Conservation (phyloP, 2,329 filamentous ascomycete species). For the Cladophialophora immunda region DNA sequence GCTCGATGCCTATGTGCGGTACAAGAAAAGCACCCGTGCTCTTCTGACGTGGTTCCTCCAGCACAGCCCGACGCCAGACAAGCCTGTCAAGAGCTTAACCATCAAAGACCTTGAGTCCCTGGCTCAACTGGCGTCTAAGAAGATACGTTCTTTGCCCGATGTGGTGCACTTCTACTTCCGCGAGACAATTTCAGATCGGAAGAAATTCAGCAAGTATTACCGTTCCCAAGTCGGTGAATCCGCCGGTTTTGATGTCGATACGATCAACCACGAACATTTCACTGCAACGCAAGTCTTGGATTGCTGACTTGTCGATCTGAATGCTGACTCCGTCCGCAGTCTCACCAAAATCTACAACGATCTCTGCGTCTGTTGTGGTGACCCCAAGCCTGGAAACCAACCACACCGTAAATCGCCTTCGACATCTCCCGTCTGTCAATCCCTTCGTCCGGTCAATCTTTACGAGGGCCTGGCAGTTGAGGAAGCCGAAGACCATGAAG, state of each 20-base stretch:
- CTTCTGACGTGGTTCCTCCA: slow-evolving; percentile 43
- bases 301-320: not conserved
- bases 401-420: slow-evolving; percentile 10
- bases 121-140: slow-evolving; percentile 35
- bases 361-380: slow-evolving; percentile 40
- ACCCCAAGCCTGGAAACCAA: slow-evolving; percentile 25
- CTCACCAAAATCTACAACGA: slow-evolving; percentile 41
- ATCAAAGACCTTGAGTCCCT: slow-evolving; percentile 42
- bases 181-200: slow-evolving; percentile 43
- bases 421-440: not conserved
- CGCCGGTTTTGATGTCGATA: slow-evolving; percentile 37
- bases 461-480: slow-evolving; percentile 33
- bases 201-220: slow-evolving; percentile 43
- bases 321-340: slow-evolving; percentile 20
- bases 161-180: slow-evolving; percentile 45
- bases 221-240: slow-evolving; percentile 32
- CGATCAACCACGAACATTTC: slow-evolving; percentile 44
- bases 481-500: slow-evolving; percentile 25
- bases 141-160: slow-evolving; percentile 41
- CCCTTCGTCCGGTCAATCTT: slow-evolving; percentile 28
- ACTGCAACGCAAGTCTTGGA: slow-evolving; percentile 40
- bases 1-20: slow-evolving; percentile 42
- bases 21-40: slow-evolving; percentile 44
- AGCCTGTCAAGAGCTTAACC: slow-evolving; percentile 36
- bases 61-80: slow-evolving; percentile 37